Percentiles rank a stretch among this genome's conserved stretches.
These are phyloP conservation scores for Eucalyptus coolabah DNA, from an alignment of 345 rosid species.

Conservation along the genomic window DNA sequence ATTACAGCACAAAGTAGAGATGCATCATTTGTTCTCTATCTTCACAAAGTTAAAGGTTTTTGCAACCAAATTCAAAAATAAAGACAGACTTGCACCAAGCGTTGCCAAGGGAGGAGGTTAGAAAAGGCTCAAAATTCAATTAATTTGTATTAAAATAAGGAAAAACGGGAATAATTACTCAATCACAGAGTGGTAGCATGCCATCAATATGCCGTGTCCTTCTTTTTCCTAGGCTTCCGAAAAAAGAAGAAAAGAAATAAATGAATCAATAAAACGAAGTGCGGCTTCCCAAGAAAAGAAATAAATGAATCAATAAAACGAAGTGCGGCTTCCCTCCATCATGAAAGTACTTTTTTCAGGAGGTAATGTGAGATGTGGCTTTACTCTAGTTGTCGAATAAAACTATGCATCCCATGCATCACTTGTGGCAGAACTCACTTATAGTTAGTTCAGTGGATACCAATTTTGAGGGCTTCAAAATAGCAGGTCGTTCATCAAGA, in stretches of 20 bases:
- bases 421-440: not conserved
- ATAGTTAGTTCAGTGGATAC: slow-evolving; percentile 75
- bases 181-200: not conserved
- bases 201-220: not conserved
- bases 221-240: not conserved
- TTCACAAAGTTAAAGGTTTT: not conserved
- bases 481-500: slow-evolving; percentile 79
- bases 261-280: not conserved
- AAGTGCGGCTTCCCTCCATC: accelerated
- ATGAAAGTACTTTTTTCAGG: too few species aligned
- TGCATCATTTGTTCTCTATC: not conserved
- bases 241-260: not conserved
- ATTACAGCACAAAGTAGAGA: not conserved
- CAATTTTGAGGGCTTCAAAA: slow-evolving; percentile 79
- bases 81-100: too few species aligned
- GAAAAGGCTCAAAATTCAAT: not conserved
- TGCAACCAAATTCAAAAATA: not conserved
- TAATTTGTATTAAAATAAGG: not conserved
- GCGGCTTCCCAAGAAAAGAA: accelerated
- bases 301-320: not conserved
- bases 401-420: too few species aligned
- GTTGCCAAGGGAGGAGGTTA: not conserved
- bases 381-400: too few species aligned
- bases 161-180: not conserved
- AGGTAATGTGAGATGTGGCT: not conserved